Conservation (phyloP, 495 filamentous ascomycete species). For the Pyronema domesticum region DNA sequence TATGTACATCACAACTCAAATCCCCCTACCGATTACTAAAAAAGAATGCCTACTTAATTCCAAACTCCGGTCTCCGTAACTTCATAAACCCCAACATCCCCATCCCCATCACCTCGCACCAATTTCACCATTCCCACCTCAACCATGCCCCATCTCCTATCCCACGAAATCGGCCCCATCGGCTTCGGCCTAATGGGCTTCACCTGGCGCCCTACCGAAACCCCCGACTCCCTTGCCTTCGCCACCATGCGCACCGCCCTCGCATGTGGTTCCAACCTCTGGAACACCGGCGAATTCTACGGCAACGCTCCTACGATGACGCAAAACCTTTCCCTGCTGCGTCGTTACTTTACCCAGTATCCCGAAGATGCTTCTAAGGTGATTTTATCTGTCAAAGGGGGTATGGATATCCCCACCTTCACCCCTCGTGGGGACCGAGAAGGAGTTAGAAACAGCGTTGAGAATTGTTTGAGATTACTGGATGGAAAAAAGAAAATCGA, state of each 20-base stretch:
- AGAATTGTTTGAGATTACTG: constrained; percentile 43
- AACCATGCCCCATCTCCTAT: constrained; percentile 33
- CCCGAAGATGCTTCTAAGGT: constrained; percentile 51
- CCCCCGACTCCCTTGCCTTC: constrained; percentile 22
- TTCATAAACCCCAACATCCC: too few species aligned
- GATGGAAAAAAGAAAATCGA: constrained; percentile 66
- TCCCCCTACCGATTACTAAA: too few species aligned
- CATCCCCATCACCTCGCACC: too few species aligned
- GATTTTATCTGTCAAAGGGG: constrained; percentile 50
- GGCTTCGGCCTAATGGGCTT: constrained; percentile 50
- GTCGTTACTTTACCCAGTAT: constrained; percentile 47
- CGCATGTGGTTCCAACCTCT: constrained; percentile 28
- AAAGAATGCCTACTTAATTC: too few species aligned
- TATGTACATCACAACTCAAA: too few species aligned
- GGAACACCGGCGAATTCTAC: constrained; percentile 73
- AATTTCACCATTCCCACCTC: background rate
- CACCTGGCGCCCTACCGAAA: constrained; percentile 43
- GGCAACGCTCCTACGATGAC: constrained; percentile 38
- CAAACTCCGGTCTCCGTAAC: too few species aligned
- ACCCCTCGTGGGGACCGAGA: constrained; percentile 41
- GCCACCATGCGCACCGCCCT: constrained; percentile 20
- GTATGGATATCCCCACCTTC: constrained; percentile 23
- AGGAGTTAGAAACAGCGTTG: constrained; percentile 46
- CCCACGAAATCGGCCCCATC: constrained; percentile 35
- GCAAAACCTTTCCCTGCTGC: constrained; percentile 49